Conservation (phyloP, 441 rosid species). For the Gossypium aridum region DNA sequence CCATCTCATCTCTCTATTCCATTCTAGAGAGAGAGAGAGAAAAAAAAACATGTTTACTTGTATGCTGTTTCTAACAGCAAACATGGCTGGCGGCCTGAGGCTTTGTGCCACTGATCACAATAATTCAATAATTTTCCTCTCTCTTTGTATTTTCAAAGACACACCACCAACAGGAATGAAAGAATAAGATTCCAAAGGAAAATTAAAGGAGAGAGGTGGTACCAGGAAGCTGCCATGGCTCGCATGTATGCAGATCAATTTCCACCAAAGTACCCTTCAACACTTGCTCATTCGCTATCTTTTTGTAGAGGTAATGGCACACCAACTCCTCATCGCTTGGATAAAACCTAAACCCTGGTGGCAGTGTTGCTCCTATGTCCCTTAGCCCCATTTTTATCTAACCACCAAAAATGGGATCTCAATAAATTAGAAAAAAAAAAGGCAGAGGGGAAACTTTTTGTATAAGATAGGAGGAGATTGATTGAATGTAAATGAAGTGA, state of each 20-base stretch:
- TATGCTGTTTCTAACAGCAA: too few relatives aligned
- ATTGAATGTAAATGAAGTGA: not conserved
- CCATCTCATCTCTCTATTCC: too few relatives aligned
- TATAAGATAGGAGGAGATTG: not conserved
- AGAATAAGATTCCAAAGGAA: not conserved
- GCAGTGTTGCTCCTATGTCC: slow-evolving; percentile 90
- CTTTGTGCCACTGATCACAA: too few relatives aligned
- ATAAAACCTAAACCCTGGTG: slow-evolving; percentile 94
- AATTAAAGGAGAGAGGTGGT: not conserved
- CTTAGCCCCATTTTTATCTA: slow-evolving; percentile 60
- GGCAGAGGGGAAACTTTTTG: not conserved
- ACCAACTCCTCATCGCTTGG: slow-evolving; percentile 97
- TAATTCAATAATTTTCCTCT: too few relatives aligned
- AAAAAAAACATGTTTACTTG: too few relatives aligned
- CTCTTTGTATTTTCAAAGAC: too few relatives aligned
- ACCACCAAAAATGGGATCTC: not conserved
- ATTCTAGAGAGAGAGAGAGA: too few relatives aligned
- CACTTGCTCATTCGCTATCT: slow-evolving; percentile 51
- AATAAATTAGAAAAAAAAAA: not conserved
- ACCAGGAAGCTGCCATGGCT: slow-evolving; percentile 99
- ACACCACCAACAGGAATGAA: not conserved
- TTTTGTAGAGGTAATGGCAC: slow-evolving; percentile 86
- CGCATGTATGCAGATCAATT: slow-evolving; percentile 88
- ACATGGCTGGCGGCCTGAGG: too few relatives aligned
- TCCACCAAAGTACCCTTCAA: slow-evolving; percentile 81